phyloP scores from a whole-genome alignment of 257 asterid genomes.

The Solanum chilense region DNA sequence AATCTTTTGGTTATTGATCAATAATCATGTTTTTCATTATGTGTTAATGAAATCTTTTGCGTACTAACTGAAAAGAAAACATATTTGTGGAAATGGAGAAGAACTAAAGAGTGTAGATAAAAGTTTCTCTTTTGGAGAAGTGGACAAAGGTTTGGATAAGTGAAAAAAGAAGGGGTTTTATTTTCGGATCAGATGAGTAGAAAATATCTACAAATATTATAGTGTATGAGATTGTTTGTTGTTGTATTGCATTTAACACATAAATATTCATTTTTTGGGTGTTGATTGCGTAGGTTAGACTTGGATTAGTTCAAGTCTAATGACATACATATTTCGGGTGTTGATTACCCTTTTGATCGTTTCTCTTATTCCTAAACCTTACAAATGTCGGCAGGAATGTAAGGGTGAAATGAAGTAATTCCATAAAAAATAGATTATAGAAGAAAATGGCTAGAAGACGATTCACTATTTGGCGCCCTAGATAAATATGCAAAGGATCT shows the following conservation, averaged over 20 bases:
- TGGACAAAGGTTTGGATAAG: background rate
- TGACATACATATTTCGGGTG: background rate
- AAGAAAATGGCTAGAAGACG: background rate
- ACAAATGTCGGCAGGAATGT: background rate
- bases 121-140: background rate
- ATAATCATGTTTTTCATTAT: background rate
- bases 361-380: background rate
- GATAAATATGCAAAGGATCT: background rate
- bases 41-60: background rate
- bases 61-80: background rate
- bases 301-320: background rate
- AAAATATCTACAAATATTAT: background rate
- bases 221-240: background rate
- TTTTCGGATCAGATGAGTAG: background rate
- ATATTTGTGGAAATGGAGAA: background rate
- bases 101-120: background rate
- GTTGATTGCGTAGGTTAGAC: background rate
- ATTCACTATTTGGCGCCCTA: background rate
- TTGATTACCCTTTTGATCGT: background rate
- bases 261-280: background rate
- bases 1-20: background rate
- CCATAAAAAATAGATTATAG: background rate
- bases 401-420: background rate
- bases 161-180: background rate
- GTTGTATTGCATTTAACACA: background rate